Percentiles rank a stretch among this genome's conserved stretches.
These are phyloP conservation scores for Xylariaceae sp. DNA, from an alignment of 2,329 filamentous ascomycete genomes.

Conservation along the genomic window DNA sequence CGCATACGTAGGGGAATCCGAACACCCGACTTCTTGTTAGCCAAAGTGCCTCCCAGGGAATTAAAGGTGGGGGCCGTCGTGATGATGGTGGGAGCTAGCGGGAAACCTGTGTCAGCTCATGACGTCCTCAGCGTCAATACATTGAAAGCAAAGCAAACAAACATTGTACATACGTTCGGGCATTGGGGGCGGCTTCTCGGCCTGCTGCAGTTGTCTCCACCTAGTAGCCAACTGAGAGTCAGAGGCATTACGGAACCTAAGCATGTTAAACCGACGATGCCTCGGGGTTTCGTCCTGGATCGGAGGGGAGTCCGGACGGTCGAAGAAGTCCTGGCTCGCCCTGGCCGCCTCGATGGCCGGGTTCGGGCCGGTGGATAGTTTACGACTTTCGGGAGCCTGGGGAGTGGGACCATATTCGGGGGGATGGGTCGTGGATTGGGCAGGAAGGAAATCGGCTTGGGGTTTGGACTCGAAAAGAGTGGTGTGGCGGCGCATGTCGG, in stretches of 20 bases:
- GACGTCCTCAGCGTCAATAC: not conserved
- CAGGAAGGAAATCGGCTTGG: constrained; percentile 22
- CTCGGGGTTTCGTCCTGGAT: constrained; percentile 51
- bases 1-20: constrained; percentile 50
- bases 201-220: constrained; percentile 61
- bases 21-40: constrained; percentile 51
- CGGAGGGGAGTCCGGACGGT: constrained; percentile 44
- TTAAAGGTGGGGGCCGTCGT: constrained; percentile 82
- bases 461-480: constrained; percentile 31
- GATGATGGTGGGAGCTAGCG: constrained; percentile 68
- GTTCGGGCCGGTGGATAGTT: constrained; percentile 21
- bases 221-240: constrained; percentile 79
- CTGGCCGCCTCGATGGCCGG: constrained; percentile 15
- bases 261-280: constrained; percentile 60
- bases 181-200: constrained; percentile 51
- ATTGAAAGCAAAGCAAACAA: not conserved
- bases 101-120: constrained; percentile 23
- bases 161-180: constrained; percentile 45
- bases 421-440: constrained; percentile 14
- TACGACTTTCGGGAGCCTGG: constrained; percentile 19
- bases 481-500: constrained; percentile 52
- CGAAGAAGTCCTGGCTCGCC: constrained; percentile 28
- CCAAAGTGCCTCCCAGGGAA: constrained; percentile 38
- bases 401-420: constrained; percentile 14
- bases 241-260: constrained; percentile 87